Evolutionary conservation across 768 basidiomycete genomes (phyloP), one percentile per base, ranked within the genome.

Genomic region (Lactarius quietus): DNA sequence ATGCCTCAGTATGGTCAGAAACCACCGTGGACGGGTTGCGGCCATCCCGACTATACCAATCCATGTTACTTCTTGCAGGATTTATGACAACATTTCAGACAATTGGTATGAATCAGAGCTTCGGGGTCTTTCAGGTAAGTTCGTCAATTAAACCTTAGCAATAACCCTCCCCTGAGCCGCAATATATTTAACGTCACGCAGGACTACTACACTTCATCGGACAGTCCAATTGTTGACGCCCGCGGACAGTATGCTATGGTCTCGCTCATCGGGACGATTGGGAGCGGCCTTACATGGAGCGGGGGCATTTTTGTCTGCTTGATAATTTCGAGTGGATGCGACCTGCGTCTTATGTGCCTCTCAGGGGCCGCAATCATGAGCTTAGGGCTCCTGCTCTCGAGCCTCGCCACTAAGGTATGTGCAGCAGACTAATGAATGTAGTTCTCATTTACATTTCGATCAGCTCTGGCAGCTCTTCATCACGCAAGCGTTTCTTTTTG

Each of bases 41-140:
- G 15, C 77, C 77, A 5, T 74, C 78, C 3, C 73, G 73, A 26
- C 57, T 62, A 15, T 80, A 80, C 62, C 78, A 81, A 66, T 67
- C 65, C 1, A 48, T 76, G 28, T 74, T 82, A 6, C 64, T 82
- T 7, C 33, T 79, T 8, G 73, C 79, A 3, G 80, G 79, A 1
- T 82, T 80, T 55, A 68, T 79, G 58, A 80, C 81, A 77, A 79
- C 74, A 20, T 80, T 80, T 63, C 80, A 81, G 60, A 75, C 79
- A 39, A 80, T 81, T 57, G 81, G 81, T 0, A 77, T 78, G 38
- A 81, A 79, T 63, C 76, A 74, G 28, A 74, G 76, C 9, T 81
- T 77, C 59, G 80, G 79, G 56, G 75, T 82, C 43, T 80, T 81
- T 67, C 79, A 82, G 75, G 80, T 18, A 52, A 39, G 72, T 61